These are phyloP conservation scores for Endotrypanum monterogeii DNA, from an alignment of 208 protist species.

Conservation along the genomic window DNA sequence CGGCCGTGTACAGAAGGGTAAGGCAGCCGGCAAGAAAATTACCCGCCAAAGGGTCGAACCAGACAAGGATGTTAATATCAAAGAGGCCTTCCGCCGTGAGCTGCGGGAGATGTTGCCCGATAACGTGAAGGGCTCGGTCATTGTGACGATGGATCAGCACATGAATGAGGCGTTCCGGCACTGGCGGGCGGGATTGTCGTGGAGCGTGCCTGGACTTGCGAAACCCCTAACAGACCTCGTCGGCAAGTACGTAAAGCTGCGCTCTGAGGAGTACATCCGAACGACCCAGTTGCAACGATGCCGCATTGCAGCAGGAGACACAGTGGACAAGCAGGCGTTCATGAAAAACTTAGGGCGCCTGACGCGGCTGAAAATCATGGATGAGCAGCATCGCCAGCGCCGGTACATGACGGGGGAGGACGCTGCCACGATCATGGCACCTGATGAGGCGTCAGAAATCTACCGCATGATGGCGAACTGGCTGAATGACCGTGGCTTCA, in stretches of 20 bases:
- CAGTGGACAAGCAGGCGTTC: slow-evolving; percentile 99
- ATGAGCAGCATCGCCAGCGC: slow-evolving; percentile 99
- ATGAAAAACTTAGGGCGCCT: slow-evolving; percentile 99
- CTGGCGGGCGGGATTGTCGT: slow-evolving; percentile 99
- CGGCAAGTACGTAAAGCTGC: slow-evolving; percentile 99
- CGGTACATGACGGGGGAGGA: slow-evolving; percentile 99
- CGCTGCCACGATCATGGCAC: slow-evolving; percentile 77
- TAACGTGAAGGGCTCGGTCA: slow-evolving; percentile 96
- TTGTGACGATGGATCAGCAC: slow-evolving; percentile 99
- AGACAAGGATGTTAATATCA: slow-evolving; percentile 99
- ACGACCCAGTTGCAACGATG: slow-evolving; percentile 99
- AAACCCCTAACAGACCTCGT: slow-evolving; percentile 99
- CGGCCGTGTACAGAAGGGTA: slow-evolving; percentile 95
- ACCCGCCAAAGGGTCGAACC: slow-evolving; percentile 99
- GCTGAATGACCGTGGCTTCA: slow-evolving; percentile 99
- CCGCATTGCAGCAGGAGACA: slow-evolving; percentile 98
- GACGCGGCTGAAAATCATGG: slow-evolving; percentile 99
- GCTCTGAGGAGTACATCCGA: slow-evolving; percentile 99
- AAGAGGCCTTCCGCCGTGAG: slow-evolving; percentile 99
- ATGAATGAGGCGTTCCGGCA: slow-evolving; percentile 99
- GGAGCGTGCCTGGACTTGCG: slow-evolving; percentile 99
- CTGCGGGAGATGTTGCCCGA: slow-evolving; percentile 99
- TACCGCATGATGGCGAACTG: slow-evolving; percentile 99
- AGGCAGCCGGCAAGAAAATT: slow-evolving; percentile 98
- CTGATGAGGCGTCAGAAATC: slow-evolving; percentile 98